phyloP scores from a whole-genome alignment of 2,329 filamentous ascomycete genomes.

The Sclerotiophoma versabilis region DNA sequence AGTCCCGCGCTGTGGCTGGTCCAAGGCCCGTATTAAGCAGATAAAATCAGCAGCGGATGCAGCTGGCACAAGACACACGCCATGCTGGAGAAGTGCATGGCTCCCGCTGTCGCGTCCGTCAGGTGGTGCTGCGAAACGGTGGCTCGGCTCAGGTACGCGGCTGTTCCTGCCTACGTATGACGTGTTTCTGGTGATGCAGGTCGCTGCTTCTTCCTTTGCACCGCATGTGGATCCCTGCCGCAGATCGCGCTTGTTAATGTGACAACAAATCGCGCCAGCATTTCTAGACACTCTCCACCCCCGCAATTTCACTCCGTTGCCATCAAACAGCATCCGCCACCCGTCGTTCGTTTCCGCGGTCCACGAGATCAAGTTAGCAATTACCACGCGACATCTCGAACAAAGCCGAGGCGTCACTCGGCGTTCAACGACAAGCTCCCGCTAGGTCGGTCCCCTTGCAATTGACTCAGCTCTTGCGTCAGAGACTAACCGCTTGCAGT shows the following conservation, averaged over 20 bases:
- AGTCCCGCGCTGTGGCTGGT: constrained; percentile 16
- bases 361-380: neutral
- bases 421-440: constrained; percentile 7
- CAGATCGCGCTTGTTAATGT: constrained; percentile 13
- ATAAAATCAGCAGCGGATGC: constrained; percentile 6
- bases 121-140: constrained; percentile 7
- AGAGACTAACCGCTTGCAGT: constrained; percentile 27
- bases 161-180: constrained; percentile 10
- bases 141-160: constrained; percentile 16
- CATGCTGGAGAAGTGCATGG: constrained; percentile 6
- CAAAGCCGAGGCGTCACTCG: neutral
- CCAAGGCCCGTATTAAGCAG: constrained; percentile 5
- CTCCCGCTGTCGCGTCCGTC: constrained; percentile 17
- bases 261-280: constrained; percentile 5
- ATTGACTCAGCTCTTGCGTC: constrained; percentile 7
- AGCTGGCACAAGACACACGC: neutral
- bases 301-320: constrained; percentile 9
- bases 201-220: constrained; percentile 10
- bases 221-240: constrained; percentile 13
- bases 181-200: constrained; percentile 11
- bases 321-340: neutral
- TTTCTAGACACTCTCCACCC: constrained; percentile 9
- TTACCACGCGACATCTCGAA: constrained; percentile 3
- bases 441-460: constrained; percentile 9
- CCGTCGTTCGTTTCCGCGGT: constrained; percentile 5